A percentile compares a stretch with the other conserved stretches of the same genome.
Conservation (phyloP, 257 asterid species). For the Thymus quinquecostatus region DNA sequence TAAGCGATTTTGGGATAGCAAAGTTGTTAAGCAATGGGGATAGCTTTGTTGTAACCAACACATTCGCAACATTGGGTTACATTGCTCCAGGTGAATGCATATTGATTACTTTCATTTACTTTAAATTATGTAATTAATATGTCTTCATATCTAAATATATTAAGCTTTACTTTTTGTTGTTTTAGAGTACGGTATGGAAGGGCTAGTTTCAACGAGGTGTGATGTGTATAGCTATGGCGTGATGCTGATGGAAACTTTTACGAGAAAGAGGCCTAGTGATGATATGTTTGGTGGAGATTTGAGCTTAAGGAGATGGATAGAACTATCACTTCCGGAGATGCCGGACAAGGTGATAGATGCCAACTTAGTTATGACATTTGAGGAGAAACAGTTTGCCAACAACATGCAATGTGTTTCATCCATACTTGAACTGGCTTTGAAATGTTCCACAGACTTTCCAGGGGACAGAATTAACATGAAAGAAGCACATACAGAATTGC, state of each 20-base stretch:
- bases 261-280: neutral
- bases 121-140: neutral
- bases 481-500: neutral
- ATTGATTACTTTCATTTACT: neutral
- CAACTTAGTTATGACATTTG: neutral
- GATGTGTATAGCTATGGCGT: conserved; percentile 6
- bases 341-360: neutral
- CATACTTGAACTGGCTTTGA: neutral
- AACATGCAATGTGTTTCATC: neutral
- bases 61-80: neutral
- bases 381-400: neutral
- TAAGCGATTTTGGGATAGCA: neutral
- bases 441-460: neutral
- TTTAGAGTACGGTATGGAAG: neutral
- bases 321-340: neutral
- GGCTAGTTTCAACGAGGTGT: conserved; percentile 11
- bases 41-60: neutral
- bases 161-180: neutral
- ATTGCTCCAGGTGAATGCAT: conserved; percentile 4
- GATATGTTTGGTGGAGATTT: neutral
- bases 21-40: neutral
- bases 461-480: neutral
- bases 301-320: neutral
- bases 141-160: neutral
- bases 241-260: conserved; percentile 9